Base-by-base conservation (phyloP, 352 stramenopile species). In the Phytophthora pseudosyringae region DNA sequence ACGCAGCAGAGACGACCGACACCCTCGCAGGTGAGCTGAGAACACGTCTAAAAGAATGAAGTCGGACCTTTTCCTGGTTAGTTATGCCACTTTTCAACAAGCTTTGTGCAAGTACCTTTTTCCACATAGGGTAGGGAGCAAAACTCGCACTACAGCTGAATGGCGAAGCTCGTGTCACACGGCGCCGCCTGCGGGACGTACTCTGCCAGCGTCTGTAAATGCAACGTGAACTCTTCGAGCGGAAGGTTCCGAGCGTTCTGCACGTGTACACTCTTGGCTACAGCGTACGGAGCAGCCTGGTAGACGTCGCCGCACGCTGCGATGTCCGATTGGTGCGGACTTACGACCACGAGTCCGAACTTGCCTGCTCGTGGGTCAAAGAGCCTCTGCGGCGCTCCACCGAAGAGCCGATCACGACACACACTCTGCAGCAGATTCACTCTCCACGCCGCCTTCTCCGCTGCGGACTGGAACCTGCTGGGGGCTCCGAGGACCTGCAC, bases 271-370 rank as follows among this genome's bases (percentile, higher is more conserved):
- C 78, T 88, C 76, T 90, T 90, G 45, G 80, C 58, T 15, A 90
- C 59, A 5, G 79, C 61, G 54, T 76, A 90, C 7, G 81, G 81
- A n/a, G 81, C 81, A 4, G 75, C 67, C 52, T 89, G 82, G 41
- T 80, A 71, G 18, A 68, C 66, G 43, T 88, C 83, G 16, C 66
- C 64, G 62, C 80, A 86, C 15, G 81, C 79, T 16, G 76, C 71
- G 9, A 79, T 71, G 48, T 90, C 81, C 1, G 78, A 69, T 45
- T 83, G 74, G 53, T 90, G 78, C 26, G 81, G 81, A 56, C 75
- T 89, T 3, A 85, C 69, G 32, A 90, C 73, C 11, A 90, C 67
- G 7, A 90, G 71, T 11, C 81, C 81, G 45, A 90, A 90, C 21
- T 68, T 78, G 11, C 81, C 81, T 7, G 69, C 49, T 9, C 39